Evolutionary conservation across 768 basidiomycete species (phyloP), one percentile per base, ranked within the genome.

Genomic region (Pleurotus tuoliensis): DNA sequence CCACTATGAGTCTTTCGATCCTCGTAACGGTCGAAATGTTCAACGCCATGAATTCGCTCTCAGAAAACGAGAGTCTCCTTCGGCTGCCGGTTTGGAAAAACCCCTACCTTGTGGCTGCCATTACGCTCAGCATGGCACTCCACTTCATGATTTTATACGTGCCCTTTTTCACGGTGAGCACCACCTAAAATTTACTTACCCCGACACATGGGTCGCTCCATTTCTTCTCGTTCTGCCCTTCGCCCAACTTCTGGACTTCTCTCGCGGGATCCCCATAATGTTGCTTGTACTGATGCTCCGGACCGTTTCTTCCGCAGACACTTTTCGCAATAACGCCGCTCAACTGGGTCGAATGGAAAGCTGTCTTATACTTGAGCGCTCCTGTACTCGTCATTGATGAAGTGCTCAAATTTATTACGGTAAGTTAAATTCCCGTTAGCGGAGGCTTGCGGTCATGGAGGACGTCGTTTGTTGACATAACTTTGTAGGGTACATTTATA

Each of bases 11-110:
- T 61, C 76, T 99, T 34, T 98, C 96, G 24, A 94, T 98, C 65
- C 81, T 99, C 48, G 96, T 99, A 56, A 94, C 88, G 2, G 86
- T 96, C 54, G 93, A 96, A 73, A 96, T 96, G 93, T 94, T 94
- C 78, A 96, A 96, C 71, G 93, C 92, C 37, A 93, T 94, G 89
- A 98, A 98, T 73, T 98, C 95, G 56, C 78, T 99, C 20, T 96
- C 94, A 16, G 96, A 99, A 74, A 98, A 97, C 71, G 96, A 98
- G 76, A 92, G 90, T 59, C 73, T 99, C 58, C 73, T 99, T 50
- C 80, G 82, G 30, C 75, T 99, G 44, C 96, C 96, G 2, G 70
- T 97, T 20, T 99, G 96, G 96, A 88, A 86, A 73, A 99, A 99
- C 71, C 86, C 84, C 57, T 98, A 87, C 80, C 85, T 98, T 15